phyloP scores from a whole-genome alignment of 805 yeast species.

The Cyberlindnera petersonii region DNA sequence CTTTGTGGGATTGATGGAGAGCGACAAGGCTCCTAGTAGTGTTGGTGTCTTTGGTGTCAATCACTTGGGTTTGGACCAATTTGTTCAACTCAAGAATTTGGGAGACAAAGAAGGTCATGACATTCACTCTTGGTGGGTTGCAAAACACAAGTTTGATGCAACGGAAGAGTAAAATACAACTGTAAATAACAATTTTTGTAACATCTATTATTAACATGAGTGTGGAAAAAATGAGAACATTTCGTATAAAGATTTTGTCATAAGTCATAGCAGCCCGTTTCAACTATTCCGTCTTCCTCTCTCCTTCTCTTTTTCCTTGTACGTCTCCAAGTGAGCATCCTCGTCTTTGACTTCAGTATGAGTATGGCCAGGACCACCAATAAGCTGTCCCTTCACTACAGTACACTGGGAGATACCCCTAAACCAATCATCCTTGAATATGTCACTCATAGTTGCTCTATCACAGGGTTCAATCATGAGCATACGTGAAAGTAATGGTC shows the following conservation, averaged over 20 bases:
- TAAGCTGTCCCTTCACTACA: conserved; percentile 33
- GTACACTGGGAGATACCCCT: conserved; percentile 60
- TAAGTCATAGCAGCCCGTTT: too few species aligned
- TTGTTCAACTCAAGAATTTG: conserved; percentile 10
- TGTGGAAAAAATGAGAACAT: too few species aligned
- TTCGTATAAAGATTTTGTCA: too few species aligned
- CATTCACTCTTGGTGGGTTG: conserved; percentile 18
- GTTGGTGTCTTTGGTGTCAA: conserved; percentile 33
- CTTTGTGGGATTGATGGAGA: conserved; percentile 38
- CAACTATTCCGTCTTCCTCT: conserved; percentile 3
- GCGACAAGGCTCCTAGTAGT: conserved; percentile 27
- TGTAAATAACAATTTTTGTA: neutral
- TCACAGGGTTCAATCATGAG: conserved; percentile 53
- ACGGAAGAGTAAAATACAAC: neutral
- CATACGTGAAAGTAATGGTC: conserved; percentile 71
- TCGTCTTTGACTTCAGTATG: conserved; percentile 48
- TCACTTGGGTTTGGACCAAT: conserved; percentile 17
- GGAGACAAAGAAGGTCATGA: conserved; percentile 10
- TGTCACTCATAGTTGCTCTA: conserved; percentile 65
- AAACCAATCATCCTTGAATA: conserved; percentile 71
- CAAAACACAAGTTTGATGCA: conserved; percentile 7
- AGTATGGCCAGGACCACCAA: conserved; percentile 45
- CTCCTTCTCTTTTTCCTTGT: conserved; percentile 26
- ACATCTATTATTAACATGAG: neutral
- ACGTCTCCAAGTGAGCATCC: conserved; percentile 42